Evolutionary conservation across 2,329 filamentous ascomycete genomes (phyloP), one percentile per base, ranked within the genome.

Genomic region (Nigrospora sphaerica): DNA sequence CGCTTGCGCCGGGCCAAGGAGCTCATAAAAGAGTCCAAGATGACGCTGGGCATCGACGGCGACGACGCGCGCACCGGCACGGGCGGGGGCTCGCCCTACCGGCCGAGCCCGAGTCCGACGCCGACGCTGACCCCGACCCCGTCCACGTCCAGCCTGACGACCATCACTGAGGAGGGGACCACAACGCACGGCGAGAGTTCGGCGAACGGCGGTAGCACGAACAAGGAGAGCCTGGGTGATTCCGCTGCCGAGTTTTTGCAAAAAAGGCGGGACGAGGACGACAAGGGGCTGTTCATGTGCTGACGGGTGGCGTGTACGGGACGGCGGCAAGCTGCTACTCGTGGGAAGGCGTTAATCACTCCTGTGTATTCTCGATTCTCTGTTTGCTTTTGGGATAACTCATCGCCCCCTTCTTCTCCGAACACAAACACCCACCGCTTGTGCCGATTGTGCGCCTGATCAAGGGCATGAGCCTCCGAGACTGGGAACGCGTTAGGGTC

Each of bases 21-120:
- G 23, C 32, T 49, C 7, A 49, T 49, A 19, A 36, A 32, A 10
- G 32, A 41, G n/a, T 35, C 43, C 36, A 49, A 49, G 35, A 34
- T 41, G 44, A 43, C 47, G 17, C 44, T 49, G 9, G 39, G 32
- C 18, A 35, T 40, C 12, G 37, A 19, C 37, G 41, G 46, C 28
- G 40, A 43, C 44, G 32, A 37, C 28, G 46, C 36, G 17, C 31
- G 39, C n/a, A 41, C 44, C 41, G 47, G 41, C 11, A 41, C 31
- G 2, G 44, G 44, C 12, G 19, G 32, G 12, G 23, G 23, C 17
- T 13, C 23, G 17, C 32, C 40, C 32, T 42, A 33, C 13, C 32
- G 40, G 13, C 32, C 32, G 4, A 19, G 34, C 32, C 32, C 19
- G 32, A 19, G 23, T 10, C 23, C 16, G 12, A 19, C 39, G 23